phyloP scores from a whole-genome alignment of 2,329 filamentous ascomycete genomes.

The Verticillium tricorpus region DNA sequence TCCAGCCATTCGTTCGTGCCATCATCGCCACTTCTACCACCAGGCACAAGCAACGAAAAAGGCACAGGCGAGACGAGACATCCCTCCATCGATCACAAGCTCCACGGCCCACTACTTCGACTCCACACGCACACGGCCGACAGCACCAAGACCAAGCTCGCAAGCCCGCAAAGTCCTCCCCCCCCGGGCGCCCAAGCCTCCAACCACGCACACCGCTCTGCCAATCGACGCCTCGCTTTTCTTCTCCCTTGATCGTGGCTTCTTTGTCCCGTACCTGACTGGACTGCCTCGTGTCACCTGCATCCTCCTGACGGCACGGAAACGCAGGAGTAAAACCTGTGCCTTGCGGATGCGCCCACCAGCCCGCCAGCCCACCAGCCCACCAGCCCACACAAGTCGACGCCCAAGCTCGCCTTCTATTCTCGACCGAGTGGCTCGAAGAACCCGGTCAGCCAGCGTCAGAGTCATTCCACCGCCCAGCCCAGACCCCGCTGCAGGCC shows the following conservation, averaged over 20 bases:
- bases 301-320: background rate
- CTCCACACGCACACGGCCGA: background rate
- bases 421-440: background rate
- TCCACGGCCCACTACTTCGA: background rate
- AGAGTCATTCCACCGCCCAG: background rate
- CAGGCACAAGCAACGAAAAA: background rate
- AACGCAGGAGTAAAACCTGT: background rate
- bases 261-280: background rate
- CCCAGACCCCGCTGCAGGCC: background rate
- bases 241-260: background rate
- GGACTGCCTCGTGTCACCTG: background rate
- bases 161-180: background rate
- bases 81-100: background rate
- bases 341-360: background rate
- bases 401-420: background rate
- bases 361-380: background rate
- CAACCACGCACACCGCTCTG: background rate
- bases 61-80: background rate
- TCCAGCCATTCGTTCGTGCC: background rate
- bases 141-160: background rate
- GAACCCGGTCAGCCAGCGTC: background rate
- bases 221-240: background rate
- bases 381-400: background rate
- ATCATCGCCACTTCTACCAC: background rate
- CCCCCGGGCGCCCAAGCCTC: background rate